A percentile compares a stretch with the other conserved stretches of the same genome.
These are phyloP conservation scores for Aspergillus sp. DNA, from an alignment of 2,329 filamentous ascomycete species.

Conservation along the genomic window DNA sequence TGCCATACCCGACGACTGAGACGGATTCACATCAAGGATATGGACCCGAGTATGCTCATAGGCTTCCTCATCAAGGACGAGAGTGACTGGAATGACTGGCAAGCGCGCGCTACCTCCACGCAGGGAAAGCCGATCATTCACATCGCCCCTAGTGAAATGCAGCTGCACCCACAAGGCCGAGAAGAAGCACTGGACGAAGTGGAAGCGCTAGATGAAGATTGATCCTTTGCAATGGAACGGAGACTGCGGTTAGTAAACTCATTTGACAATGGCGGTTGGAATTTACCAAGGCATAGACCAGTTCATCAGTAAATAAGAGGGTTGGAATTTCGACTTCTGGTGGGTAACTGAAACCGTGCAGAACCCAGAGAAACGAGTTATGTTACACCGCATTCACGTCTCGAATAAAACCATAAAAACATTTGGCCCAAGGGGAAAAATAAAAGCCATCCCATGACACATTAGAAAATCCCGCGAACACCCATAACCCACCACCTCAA, in stretches of 20 bases:
- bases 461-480: conserved; percentile 47
- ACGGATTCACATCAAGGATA: conserved; percentile 79
- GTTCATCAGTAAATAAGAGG: conserved; percentile 9
- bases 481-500: conserved; percentile 46
- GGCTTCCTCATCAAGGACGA: conserved; percentile 84
- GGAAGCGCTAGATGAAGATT: conserved; percentile 74
- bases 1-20: conserved; percentile 87
- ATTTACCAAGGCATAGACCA: background rate
- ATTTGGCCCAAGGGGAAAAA: conserved; percentile 40
- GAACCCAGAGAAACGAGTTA: conserved; percentile 41
- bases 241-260: background rate
- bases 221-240: conserved; percentile 25
- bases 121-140: conserved; percentile 84
- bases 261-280: background rate
- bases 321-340: conserved; percentile 34
- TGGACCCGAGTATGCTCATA: conserved; percentile 98
- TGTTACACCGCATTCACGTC: conserved; percentile 47
- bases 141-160: conserved; percentile 65
- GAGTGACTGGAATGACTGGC: conserved; percentile 82
- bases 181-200: conserved; percentile 84
- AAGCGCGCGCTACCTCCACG: conserved; percentile 68
- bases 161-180: conserved; percentile 58
- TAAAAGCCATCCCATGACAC: conserved; percentile 49
- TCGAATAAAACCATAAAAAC: conserved; percentile 44
- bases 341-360: conserved; percentile 21